Conservation (phyloP, 2,329 filamentous ascomycete genomes). For the Ceratocystiopsis sp. region DNA sequence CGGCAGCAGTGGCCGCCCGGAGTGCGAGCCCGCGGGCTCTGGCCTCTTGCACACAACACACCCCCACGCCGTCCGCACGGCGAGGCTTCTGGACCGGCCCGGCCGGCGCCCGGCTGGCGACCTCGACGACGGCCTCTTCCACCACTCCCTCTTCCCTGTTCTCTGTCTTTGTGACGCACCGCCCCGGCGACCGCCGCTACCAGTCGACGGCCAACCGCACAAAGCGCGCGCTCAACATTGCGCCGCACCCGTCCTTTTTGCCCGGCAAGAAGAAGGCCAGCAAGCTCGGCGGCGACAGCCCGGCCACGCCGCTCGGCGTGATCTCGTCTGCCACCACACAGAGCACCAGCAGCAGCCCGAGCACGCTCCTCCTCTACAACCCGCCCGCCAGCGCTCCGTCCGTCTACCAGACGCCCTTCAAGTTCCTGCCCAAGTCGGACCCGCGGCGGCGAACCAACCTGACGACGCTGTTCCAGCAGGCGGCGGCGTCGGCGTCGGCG, state of each 20-base stretch:
- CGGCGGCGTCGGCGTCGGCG: slow-evolving; percentile 10
- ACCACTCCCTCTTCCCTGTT: not conserved
- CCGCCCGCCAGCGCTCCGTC: slow-evolving; percentile 28
- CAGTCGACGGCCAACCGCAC: slow-evolving; percentile 35
- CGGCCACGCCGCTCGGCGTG: not conserved
- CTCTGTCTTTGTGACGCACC: not conserved
- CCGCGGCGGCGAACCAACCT: slow-evolving; percentile 34
- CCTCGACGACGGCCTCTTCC: not conserved
- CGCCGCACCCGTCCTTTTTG: slow-evolving; percentile 44
- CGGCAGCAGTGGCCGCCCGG: not conserved
- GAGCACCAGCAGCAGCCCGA: slow-evolving; percentile 15
- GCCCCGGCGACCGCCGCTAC: slow-evolving; percentile 18
- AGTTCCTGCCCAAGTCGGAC: slow-evolving; percentile 43
- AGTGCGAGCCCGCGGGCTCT: no score
- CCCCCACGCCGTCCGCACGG: no score
- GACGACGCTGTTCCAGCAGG: slow-evolving; percentile 22
- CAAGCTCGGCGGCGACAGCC: not conserved
- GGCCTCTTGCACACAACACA: no score
- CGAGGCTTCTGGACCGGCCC: no score
- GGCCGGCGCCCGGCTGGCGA: no score
- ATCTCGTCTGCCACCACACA: slow-evolving; percentile 12
- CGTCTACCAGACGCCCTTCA: slow-evolving; percentile 48
- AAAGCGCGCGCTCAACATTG: slow-evolving; percentile 39
- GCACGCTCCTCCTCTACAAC: slow-evolving; percentile 26
- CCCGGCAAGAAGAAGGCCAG: slow-evolving; percentile 1